Base-by-base conservation (phyloP, 371 early-diverging fungal species). In the Mortierella sp. region DNA sequence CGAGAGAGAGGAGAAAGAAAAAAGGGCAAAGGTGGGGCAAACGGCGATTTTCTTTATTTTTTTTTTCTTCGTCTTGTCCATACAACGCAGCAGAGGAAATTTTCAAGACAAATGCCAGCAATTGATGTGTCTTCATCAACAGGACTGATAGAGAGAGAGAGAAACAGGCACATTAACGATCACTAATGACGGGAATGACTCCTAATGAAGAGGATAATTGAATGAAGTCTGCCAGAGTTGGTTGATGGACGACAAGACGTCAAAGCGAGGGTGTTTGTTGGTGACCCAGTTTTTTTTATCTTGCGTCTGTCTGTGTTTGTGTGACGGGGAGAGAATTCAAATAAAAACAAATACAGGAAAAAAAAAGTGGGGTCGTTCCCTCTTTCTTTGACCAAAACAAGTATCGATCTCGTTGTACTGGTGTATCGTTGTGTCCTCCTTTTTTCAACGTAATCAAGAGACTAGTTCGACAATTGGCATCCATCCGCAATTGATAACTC, bases 201-300 rank as follows among this genome's bases (percentile, higher is more conserved):
- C n/a, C 47, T 47, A 48, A 50, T 50, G 45, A 14, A 45, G 45
- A 2, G 45, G 1, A 45, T 50, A 22, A 50, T n/a, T 50, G 6
- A 58, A 31, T 34, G 19, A 53, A 26, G 29, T 11, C 9, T 52
- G 29, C 26, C 2, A 26, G 26, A 29, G 53, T 53, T 29, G n/a
- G 29, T 37, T 31, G 37, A n/a, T 16, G 48, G n/a, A n/a, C 48
- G n/a, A 22, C 48, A 48, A 37, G 39, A 22, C 55, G 13, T 26
- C 52, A 52, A 24, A 8, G 29, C 3, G 22, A 52, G 52, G 6
- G 16, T 7, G 37, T 9, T 9, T 19, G n/a, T 22, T 10, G 22
- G 58, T 61, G 61, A 61, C 61, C 61, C 61, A 61, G 37, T 34
- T 34, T 61, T 61, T 58, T 61, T 61, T 34, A 9, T 22, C n/a